Conservation (phyloP, 1,284 basidiomycete genomes). For the Lentinula novae-zelandiae region DNA sequence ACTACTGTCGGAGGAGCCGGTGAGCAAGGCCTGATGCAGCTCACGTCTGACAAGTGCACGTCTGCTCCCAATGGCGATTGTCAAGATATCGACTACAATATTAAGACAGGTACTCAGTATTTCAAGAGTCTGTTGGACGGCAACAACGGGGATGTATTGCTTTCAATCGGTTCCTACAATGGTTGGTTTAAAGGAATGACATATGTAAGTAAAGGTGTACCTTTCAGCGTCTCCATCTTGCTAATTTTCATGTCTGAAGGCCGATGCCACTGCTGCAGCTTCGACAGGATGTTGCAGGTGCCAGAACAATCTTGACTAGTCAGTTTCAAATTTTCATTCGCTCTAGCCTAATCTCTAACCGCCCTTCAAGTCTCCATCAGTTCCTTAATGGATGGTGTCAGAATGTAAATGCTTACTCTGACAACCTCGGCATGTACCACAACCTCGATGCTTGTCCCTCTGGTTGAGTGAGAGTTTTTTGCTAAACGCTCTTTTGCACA, state of each 20-base stretch:
- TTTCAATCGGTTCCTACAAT: conserved; percentile 73
- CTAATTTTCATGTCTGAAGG: conserved; percentile 27
- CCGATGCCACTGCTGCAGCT: conserved; percentile 56
- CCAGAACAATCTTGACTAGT: conserved; percentile 82
- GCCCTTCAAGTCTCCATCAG: conserved; percentile 60
- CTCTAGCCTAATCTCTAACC: not conserved
- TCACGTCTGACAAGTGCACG: conserved; percentile 76
- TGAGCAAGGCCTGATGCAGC: conserved; percentile 85
- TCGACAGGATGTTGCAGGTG: conserved; percentile 57
- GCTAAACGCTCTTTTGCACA: not conserved
- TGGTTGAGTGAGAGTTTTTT: not conserved
- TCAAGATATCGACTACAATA: conserved; percentile 68
- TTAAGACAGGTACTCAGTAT: conserved; percentile 57
- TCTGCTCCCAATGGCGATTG: conserved; percentile 64
- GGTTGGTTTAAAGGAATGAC: conserved; percentile 72
- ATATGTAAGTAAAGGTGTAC: conserved; percentile 34
- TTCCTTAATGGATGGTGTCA: conserved; percentile 79
- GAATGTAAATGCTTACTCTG: conserved; percentile 53
- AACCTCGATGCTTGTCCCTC: conserved; percentile 54
- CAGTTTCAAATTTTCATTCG: conserved; percentile 22
- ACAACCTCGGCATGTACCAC: conserved; percentile 61
- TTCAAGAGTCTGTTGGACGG: conserved; percentile 50
- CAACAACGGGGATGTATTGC: conserved; percentile 58
- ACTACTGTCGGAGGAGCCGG: conserved; percentile 70
- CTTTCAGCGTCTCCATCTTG: not conserved